Base-by-base conservation (phyloP, 805 yeast genomes). In the Metahyphopichia silvanorum region DNA sequence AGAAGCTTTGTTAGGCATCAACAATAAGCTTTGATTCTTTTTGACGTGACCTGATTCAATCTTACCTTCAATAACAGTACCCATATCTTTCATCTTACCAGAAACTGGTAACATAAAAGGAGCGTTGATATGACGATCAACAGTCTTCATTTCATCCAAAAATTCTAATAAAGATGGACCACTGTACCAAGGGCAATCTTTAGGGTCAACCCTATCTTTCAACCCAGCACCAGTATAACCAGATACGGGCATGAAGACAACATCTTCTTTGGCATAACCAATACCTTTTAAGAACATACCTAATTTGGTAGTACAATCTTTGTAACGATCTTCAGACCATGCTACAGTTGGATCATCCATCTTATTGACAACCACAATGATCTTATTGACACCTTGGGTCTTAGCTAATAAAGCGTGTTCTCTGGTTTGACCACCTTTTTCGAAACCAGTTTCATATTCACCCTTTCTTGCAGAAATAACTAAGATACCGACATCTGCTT, bases 391-490 rank as follows among this genome's bases (percentile, higher is more conserved):
- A 69, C 98, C 98, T 68, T 91, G 98, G 32, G 97, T 93, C 74
- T 91, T 93, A 42, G 98, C 98, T 58, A 91, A 74, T 39, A 91
- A 71, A 9, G 98, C 98, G 57, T 91, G 98, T 74, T 89, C 98
- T 70, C 97, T 82, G 22, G 98, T 89, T 71, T 91, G 98, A 48
- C 98, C 98, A 54, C 98, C 98, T 63, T 88, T 86, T 71, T 91
- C 98, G 56, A 91, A 91, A 41, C 98, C 98, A 34, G 98, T 93
- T 71, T 93, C 99, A 66, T 93, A 93, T 64, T 93, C 99, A 69
- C 99, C 99, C 66, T 89, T 88, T 75, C 99, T 85, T 29, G 98
- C 98, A 43, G 96, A 86, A 49, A 93, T 93, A 31, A 93, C 99
- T 53, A 93, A 76, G 46, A 93, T 79, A 68, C 99, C 99, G 37